Base-by-base conservation (phyloP, 768 basidiomycete species). In the Pleurotus djamor region DNA sequence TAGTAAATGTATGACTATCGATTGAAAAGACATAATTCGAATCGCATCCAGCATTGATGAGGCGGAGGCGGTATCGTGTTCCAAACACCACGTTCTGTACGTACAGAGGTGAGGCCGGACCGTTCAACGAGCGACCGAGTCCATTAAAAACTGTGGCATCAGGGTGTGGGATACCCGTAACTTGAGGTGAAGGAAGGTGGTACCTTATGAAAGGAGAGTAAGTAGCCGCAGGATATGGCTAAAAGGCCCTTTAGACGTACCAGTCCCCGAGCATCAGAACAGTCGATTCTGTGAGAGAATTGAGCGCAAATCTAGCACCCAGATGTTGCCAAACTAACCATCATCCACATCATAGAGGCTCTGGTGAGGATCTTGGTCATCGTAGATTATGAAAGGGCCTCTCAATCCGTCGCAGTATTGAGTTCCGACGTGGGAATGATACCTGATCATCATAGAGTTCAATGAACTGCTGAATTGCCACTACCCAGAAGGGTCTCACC, bases 61-160 rank as follows among this genome's bases (percentile, higher is more conserved):
- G 63, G 34, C 83, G 79, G 69, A 83, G 74, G n/a, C 82, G 77
- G 61, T 83, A 82, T 5, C 76, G 71, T 35, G 68, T 67, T 17
- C 72, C 71, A 8, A 67, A 56, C 6, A 67, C 47, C 33, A 82
- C 78, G n/a, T 65, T 73, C 28, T 81, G 65, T 1, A 79, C 73
- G 0, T 79, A 63, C 14, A 82, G 71, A 0, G 68, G 66, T 6
- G 72, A 65, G 1, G 63, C 52, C 12, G 79, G 72, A 1, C 75
- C 75, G 45, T 69, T 73, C 12, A 64, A 16, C 60, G 70, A 79
- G 32, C 81, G 77, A n/a, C 83, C 83, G 52, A 69, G 9, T 72
- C 33, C 79, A 47, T 80, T 79, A 60, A 79, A 67, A 36, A 68
- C 35, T 1, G 66, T 66, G 0, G 70, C 61, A 10, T 60, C 41